A percentile compares a stretch with the other conserved stretches of the same genome.
These are phyloP conservation scores for Claviceps fusiformis DNA, from an alignment of 2,329 filamentous ascomycete genomes.

Conservation along the genomic window DNA sequence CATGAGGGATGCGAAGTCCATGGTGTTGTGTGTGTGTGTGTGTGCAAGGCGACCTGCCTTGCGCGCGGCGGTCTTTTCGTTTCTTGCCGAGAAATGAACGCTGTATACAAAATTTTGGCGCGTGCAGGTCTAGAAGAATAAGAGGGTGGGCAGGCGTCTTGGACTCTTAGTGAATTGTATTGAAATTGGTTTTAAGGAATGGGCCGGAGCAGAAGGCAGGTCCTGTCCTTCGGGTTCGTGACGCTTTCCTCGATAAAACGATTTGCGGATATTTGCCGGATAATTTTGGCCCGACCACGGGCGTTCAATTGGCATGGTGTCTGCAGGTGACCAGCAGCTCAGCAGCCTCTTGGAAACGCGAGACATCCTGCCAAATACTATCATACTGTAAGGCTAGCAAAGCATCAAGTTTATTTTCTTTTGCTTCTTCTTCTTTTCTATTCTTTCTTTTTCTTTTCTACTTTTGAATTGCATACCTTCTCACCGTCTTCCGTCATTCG, in stretches of 20 bases:
- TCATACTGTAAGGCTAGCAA: neutral
- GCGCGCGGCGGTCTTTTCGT: too few relatives aligned
- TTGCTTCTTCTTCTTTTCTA: neutral
- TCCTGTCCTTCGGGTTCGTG: neutral
- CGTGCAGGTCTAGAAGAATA: too few relatives aligned
- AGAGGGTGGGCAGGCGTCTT: too few relatives aligned
- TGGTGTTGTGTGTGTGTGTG: slow-evolving; percentile 22
- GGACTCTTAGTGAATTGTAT: too few relatives aligned
- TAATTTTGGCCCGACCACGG: slow-evolving; percentile 6
- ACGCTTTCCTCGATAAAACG: slow-evolving; percentile 8
- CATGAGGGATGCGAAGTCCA: slow-evolving; percentile 96
- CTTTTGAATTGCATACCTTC: neutral
- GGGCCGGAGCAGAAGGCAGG: too few relatives aligned
- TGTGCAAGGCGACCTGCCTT: neutral
- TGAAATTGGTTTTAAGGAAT: too few relatives aligned
- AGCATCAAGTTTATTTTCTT: neutral
- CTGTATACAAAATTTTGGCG: too few relatives aligned
- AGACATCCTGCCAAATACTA: neutral
- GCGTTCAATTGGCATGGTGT: too few relatives aligned
- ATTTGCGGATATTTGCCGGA: slow-evolving; percentile 17
- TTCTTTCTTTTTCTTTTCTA: neutral
- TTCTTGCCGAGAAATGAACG: too few relatives aligned
- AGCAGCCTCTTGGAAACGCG: neutral
- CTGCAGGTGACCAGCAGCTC: neutral
- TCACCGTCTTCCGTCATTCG: neutral